phyloP scores from a whole-genome alignment of 768 basidiomycete genomes.

The Megacollybia marginata region DNA sequence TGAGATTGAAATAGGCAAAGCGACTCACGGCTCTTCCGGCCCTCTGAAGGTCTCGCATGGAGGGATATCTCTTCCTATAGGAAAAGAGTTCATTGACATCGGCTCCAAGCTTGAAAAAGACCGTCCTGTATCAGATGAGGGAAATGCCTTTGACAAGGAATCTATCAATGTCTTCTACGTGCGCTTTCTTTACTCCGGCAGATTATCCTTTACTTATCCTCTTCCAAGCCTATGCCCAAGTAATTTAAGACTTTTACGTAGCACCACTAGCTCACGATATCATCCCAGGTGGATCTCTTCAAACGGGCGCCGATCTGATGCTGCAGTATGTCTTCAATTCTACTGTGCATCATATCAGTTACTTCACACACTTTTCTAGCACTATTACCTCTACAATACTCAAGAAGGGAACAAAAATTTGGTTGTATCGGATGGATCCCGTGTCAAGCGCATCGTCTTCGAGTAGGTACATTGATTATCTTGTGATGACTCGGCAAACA shows the following conservation, averaged over 20 bases:
- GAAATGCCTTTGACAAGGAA: constrained; percentile 1
- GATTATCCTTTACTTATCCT: constrained; percentile 19
- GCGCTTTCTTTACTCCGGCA: too few relatives aligned
- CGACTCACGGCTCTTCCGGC: constrained; percentile 29
- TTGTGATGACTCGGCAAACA: background rate
- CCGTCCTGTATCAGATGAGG: constrained; percentile 27
- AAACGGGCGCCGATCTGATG: too few relatives aligned
- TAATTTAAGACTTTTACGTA: too few relatives aligned
- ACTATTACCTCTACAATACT: too few relatives aligned
- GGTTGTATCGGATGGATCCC: too few relatives aligned
- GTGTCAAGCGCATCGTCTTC: constrained; percentile 20
- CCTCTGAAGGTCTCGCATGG: constrained; percentile 32
- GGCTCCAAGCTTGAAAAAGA: constrained; percentile 26
- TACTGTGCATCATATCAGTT: too few relatives aligned
- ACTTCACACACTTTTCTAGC: too few relatives aligned
- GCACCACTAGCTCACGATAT: too few relatives aligned
- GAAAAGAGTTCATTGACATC: constrained; percentile 29
- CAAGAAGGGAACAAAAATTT: too few relatives aligned
- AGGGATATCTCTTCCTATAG: constrained; percentile 24
- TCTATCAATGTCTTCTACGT: constrained; percentile 9
- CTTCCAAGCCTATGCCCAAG: constrained; percentile 16
- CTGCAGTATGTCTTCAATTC: too few relatives aligned
- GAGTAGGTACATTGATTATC: constrained; percentile 9
- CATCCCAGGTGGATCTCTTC: too few relatives aligned
- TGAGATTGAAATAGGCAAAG: constrained; percentile 16